A percentile compares a stretch with the other conserved stretches of the same genome.
Conservation (phyloP, 495 filamentous ascomycete species). For the Aspergillus indologenus region DNA sequence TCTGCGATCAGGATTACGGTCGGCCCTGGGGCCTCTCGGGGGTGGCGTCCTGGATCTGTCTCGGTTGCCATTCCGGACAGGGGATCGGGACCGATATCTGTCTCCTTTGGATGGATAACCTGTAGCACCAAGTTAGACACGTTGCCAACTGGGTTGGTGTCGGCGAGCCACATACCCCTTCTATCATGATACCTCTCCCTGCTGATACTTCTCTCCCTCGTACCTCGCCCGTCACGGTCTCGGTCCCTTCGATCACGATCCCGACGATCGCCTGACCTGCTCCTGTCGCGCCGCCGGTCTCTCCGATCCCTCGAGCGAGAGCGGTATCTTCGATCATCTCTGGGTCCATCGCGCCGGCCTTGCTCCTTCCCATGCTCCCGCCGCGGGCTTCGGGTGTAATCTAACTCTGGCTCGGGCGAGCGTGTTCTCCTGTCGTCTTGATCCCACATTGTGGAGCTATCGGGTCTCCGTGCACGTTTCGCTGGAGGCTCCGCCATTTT, state of each 20-base stretch:
- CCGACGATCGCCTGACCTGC: slow-evolving; percentile 47
- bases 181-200: slow-evolving; percentile 44
- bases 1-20: slow-evolving; percentile 35
- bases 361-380: slow-evolving; percentile 32
- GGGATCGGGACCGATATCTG: slow-evolving; percentile 45
- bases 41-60: slow-evolving; percentile 38
- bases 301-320: slow-evolving; percentile 43
- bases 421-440: slow-evolving; percentile 34
- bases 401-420: slow-evolving; percentile 30
- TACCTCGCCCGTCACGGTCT: slow-evolving; percentile 39
- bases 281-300: slow-evolving; percentile 39
- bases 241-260: slow-evolving; percentile 38
- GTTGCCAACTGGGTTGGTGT: slow-evolving; percentile 10
- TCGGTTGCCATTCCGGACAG: slow-evolving; percentile 39
- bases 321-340: slow-evolving; percentile 40
- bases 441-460: slow-evolving; percentile 56
- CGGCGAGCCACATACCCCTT: slow-evolving; percentile 32
- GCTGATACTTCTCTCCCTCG: slow-evolving; percentile 42
- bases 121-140: slow-evolving; percentile 16
- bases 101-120: slow-evolving; percentile 35
- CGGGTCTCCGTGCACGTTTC: slow-evolving; percentile 52
- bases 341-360: slow-evolving; percentile 29
- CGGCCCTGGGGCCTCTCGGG: slow-evolving; percentile 30
- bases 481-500: slow-evolving; percentile 52
- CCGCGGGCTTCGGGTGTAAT: slow-evolving; percentile 36